Percentiles rank a stretch among this genome's conserved stretches.
These are phyloP conservation scores for Cercospora citrullina DNA, from an alignment of 2,329 filamentous ascomycete genomes.

Conservation along the genomic window DNA sequence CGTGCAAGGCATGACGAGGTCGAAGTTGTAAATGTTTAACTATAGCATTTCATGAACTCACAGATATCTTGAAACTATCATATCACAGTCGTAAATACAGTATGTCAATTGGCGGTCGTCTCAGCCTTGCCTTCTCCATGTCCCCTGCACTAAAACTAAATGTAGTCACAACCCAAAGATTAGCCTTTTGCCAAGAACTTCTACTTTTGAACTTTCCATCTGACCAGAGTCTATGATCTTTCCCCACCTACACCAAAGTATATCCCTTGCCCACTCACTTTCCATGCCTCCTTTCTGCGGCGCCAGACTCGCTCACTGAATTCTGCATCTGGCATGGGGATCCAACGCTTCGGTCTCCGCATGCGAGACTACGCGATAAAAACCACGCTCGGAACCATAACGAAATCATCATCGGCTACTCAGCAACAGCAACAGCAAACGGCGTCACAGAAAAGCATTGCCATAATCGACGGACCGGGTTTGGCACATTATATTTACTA, in stretches of 20 bases:
- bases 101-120: too few species aligned
- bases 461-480: slow-evolving; percentile 74
- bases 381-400: slow-evolving; percentile 15
- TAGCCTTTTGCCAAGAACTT: background rate
- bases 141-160: background rate
- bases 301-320: background rate
- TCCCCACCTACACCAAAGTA: background rate
- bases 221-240: background rate
- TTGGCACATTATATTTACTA: slow-evolving; percentile 73
- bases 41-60: background rate
- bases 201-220: background rate
- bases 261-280: background rate
- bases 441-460: slow-evolving; percentile 13
- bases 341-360: slow-evolving; percentile 28
- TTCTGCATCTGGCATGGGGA: slow-evolving; percentile 25
- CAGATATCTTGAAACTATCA: background rate
- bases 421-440: background rate
- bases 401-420: slow-evolving; percentile 62
- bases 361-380: slow-evolving; percentile 23
- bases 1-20: slow-evolving; percentile 33
- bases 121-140: background rate
- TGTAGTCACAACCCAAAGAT: background rate
- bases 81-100: background rate
- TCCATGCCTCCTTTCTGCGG: background rate
- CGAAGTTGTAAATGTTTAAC: slow-evolving; percentile 41